Percentiles rank a stretch among this genome's conserved stretches.
phyloP scores from a whole-genome alignment of 306 rosid species.

The Dryas drummondii region DNA sequence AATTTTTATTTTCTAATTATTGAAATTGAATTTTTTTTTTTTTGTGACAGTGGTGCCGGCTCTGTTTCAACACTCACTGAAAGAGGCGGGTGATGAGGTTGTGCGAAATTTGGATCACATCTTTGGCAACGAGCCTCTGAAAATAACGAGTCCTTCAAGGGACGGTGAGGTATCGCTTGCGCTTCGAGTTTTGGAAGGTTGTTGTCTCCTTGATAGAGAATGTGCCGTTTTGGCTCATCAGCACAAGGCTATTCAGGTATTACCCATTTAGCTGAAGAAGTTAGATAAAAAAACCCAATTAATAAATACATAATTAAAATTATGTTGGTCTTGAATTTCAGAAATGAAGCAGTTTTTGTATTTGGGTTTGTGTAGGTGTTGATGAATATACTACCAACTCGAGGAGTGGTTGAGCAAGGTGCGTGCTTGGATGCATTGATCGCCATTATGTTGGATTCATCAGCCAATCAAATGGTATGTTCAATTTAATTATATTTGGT shows the following conservation, averaged over 20 bases:
- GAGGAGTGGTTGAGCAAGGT: conserved; percentile 80
- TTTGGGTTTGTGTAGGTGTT: conserved; percentile 51
- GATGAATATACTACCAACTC: conserved; percentile 74
- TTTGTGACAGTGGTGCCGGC: conserved; percentile 70
- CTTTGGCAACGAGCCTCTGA: conserved; percentile 69
- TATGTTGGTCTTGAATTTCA: background rate
- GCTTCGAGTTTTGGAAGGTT: conserved; percentile 36
- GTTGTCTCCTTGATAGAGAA: conserved; percentile 34
- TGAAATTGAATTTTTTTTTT: too few species aligned
- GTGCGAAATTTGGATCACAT: conserved; percentile 62
- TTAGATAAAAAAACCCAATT: conserved; percentile 3
- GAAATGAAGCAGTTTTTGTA: conserved; percentile 2
- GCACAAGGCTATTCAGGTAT: conserved; percentile 38
- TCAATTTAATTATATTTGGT: conserved; percentile 8
- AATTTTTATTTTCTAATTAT: background rate
- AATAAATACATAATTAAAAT: conserved; percentile 12
- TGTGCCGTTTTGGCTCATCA: conserved; percentile 31
- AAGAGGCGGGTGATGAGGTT: conserved; percentile 53
- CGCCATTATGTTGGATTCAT: conserved; percentile 86
- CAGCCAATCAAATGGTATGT: conserved; percentile 82
- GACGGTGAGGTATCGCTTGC: conserved; percentile 30
- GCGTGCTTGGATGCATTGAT: conserved; percentile 91
- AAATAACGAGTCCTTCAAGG: conserved; percentile 61
- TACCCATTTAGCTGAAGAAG: background rate
- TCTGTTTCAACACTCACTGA: conserved; percentile 72